Evolutionary conservation across 257 asterid genomes (phyloP).

Genomic region (Solanum sitiens): DNA sequence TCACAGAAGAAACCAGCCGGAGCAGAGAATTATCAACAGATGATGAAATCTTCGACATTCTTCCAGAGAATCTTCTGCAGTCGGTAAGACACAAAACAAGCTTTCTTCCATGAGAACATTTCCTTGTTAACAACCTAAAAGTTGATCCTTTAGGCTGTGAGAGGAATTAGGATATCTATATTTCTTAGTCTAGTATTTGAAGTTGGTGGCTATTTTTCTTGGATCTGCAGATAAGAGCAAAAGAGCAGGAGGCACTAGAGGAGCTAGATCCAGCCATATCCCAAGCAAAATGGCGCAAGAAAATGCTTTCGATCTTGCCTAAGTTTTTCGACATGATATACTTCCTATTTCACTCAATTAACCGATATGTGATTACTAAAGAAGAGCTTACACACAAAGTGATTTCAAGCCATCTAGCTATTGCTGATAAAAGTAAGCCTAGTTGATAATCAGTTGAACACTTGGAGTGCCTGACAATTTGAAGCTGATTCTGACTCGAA

Average conservation of each 20-base stretch:
- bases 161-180: neutral
- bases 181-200: neutral
- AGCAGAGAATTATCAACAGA: constrained; percentile 10
- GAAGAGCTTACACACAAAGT: constrained; percentile 55
- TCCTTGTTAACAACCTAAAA: neutral
- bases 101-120: neutral
- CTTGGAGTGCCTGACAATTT: neutral
- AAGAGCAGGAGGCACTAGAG: constrained; percentile 34
- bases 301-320: constrained; percentile 61
- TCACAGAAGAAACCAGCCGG: constrained; percentile 11
- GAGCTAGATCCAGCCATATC: constrained; percentile 85
- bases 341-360: constrained; percentile 55
- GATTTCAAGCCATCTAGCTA: constrained; percentile 31
- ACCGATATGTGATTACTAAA: constrained; percentile 55
- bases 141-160: neutral
- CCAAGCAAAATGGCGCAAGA: constrained; percentile 55
- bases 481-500: neutral
- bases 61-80: constrained; percentile 44
- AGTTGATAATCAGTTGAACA: neutral
- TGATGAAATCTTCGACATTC: constrained; percentile 38
- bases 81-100: constrained; percentile 36
- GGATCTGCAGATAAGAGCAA: constrained; percentile 53
- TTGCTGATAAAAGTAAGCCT: constrained; percentile 52
- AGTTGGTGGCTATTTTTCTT: neutral
- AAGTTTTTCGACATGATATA: constrained; percentile 54